phyloP scores from a whole-genome alignment of 169 alveolate species.

The Theileria parva region DNA sequence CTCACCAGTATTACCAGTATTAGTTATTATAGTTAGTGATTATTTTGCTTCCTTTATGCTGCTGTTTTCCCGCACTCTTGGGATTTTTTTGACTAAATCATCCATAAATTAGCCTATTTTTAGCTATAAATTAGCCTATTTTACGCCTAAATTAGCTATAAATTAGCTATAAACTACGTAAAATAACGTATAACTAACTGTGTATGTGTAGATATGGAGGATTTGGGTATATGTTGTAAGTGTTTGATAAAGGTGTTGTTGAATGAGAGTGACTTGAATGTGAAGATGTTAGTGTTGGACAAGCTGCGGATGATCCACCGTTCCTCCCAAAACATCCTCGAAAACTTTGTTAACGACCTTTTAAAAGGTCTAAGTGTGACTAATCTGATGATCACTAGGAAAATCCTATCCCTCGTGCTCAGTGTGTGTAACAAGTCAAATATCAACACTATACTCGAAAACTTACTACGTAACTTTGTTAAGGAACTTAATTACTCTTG shows the following conservation, averaged over 20 bases:
- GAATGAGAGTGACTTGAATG: conserved; percentile 90
- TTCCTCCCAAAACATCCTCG: conserved; percentile 73
- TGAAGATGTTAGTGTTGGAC: conserved; percentile 78
- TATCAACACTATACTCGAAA: conserved; percentile 62
- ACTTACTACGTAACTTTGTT: conserved; percentile 65
- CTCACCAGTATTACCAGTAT: conserved; percentile 72
- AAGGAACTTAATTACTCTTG: conserved; percentile 54
- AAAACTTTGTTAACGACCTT: conserved; percentile 85
- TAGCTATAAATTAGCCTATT: too few relatives aligned
- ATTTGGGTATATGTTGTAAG: conserved; percentile 81
- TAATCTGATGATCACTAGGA: conserved; percentile 79
- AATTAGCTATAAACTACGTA: too few relatives aligned
- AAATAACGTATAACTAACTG: too few relatives aligned
- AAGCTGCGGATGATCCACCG: conserved; percentile 61
- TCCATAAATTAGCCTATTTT: too few relatives aligned
- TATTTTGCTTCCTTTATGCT: too few relatives aligned
- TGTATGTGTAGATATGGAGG: background rate
- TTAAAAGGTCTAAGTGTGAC: conserved; percentile 81
- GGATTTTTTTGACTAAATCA: too few relatives aligned
- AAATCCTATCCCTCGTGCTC: conserved; percentile 78
- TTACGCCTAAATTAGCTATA: too few relatives aligned
- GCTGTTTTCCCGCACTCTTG: too few relatives aligned
- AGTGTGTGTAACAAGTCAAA: conserved; percentile 62
- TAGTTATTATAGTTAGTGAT: too few relatives aligned
- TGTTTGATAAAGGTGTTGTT: conserved; percentile 84